Conservation (phyloP, 73 alveolate genomes). For the Symbiodinium pilosum region DNA sequence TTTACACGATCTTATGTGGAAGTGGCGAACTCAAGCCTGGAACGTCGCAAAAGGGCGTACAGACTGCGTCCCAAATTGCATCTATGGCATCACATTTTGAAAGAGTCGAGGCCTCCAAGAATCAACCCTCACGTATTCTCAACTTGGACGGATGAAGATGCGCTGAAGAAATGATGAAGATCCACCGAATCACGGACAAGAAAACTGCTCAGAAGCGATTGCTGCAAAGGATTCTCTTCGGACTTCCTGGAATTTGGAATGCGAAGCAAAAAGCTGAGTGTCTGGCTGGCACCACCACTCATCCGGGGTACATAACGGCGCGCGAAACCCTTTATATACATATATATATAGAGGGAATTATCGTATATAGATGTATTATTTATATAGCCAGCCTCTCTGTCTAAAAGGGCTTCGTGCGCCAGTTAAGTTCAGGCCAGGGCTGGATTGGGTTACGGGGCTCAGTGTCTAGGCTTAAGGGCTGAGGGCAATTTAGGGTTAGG, state of each 20-base stretch:
- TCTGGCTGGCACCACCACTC: too few relatives aligned
- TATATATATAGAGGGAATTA: too few relatives aligned
- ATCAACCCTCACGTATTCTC: not conserved
- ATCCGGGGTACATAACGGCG: too few relatives aligned
- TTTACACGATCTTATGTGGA: not conserved
- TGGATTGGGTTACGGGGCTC: too few relatives aligned
- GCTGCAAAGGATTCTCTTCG: not conserved
- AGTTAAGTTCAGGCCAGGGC: too few relatives aligned
- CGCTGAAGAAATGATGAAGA: not conserved
- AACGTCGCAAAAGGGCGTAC: not conserved
- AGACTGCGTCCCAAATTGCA: not conserved
- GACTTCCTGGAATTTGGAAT: not conserved
- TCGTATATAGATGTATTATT: too few relatives aligned
- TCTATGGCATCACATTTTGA: not conserved
- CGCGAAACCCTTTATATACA: too few relatives aligned
- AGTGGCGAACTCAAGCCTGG: not conserved
- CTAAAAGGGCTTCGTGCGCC: too few relatives aligned
- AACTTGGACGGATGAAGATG: slow-evolving; percentile 60
- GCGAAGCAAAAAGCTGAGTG: not conserved
- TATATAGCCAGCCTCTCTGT: too few relatives aligned
- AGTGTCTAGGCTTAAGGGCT: too few relatives aligned
- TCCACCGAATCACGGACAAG: not conserved
- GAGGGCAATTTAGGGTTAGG: too few relatives aligned
- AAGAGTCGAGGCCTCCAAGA: not conserved
- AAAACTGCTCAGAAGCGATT: not conserved